phyloP scores from a whole-genome alignment of 2,329 filamentous ascomycete genomes.

The Colletotrichum melonis region DNA sequence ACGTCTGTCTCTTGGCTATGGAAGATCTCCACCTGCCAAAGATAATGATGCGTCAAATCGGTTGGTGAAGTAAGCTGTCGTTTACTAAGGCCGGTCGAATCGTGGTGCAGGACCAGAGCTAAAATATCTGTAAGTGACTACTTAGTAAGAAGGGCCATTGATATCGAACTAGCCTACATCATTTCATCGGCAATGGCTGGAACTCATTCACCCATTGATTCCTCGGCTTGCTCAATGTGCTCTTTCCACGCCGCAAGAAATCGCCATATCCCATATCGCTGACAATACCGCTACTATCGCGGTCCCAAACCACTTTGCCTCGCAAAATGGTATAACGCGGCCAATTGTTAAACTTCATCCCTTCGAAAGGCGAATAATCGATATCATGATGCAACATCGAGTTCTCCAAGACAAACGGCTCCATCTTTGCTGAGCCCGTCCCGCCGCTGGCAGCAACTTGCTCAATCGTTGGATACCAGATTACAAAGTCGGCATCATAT shows the following conservation, averaged over 20 bases:
- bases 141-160: no score
- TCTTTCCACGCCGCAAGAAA: slow-evolving; percentile 57
- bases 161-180: no score
- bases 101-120: no score
- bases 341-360: slow-evolving; percentile 67
- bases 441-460: slow-evolving; percentile 40
- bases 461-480: slow-evolving; percentile 62
- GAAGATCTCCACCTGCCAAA: no score
- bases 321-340: slow-evolving; percentile 70
- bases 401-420: slow-evolving; percentile 57
- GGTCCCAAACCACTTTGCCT: slow-evolving; percentile 69
- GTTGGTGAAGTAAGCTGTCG: no score
- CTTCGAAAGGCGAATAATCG: slow-evolving; percentile 73
- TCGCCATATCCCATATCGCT: slow-evolving; percentile 59
- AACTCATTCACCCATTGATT: slow-evolving; percentile 35
- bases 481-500: slow-evolving; percentile 66
- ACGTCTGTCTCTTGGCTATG: no score
- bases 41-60: no score
- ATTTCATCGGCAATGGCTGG: background rate
- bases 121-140: no score
- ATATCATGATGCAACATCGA: slow-evolving; percentile 69
- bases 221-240: slow-evolving; percentile 37
- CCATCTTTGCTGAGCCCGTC: slow-evolving; percentile 23
- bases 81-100: no score
- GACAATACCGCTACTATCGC: slow-evolving; percentile 61